phyloP scores from a whole-genome alignment of 805 yeast species.

The Myxozyma kluyveri region DNA sequence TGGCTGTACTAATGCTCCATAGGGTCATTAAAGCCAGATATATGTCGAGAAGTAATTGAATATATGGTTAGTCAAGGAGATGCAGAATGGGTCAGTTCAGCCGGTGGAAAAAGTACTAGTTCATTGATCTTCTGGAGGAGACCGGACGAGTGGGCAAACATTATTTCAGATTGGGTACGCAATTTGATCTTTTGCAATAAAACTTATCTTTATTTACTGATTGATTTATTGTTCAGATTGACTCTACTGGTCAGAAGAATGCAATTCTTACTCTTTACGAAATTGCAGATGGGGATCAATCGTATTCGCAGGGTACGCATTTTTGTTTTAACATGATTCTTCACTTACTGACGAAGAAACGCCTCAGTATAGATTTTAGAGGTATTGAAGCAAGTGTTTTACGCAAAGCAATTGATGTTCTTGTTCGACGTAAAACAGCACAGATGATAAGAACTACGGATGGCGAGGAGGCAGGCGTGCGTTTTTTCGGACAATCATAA shows the following conservation, averaged over 20 bases:
- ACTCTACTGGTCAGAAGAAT: slow-evolving; percentile 72
- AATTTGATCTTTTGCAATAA: slow-evolving; percentile 13
- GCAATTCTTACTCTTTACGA: slow-evolving; percentile 81
- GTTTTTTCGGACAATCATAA: slow-evolving; percentile 38
- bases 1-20: slow-evolving; percentile 47
- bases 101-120: slow-evolving; percentile 16
- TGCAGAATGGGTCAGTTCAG: slow-evolving; percentile 53
- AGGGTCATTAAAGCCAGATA: slow-evolving; percentile 54
- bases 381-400: slow-evolving; percentile 60
- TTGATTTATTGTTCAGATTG: slow-evolving; percentile 41
- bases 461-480: slow-evolving; percentile 72
- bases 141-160: slow-evolving; percentile 64
- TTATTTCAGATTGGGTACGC: slow-evolving; percentile 56
- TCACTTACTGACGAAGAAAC: neutral
- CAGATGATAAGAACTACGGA: slow-evolving; percentile 66
- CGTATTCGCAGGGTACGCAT: slow-evolving; percentile 42
- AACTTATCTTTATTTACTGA: slow-evolving; percentile 34
- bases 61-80: slow-evolving; percentile 55
- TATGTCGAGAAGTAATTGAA: slow-evolving; percentile 54
- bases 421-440: slow-evolving; percentile 70
- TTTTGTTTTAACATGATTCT: neutral
- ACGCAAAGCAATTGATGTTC: slow-evolving; percentile 51
- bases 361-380: slow-evolving; percentile 46
- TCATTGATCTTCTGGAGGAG: slow-evolving; percentile 63
- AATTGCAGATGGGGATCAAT: slow-evolving; percentile 62